Evolutionary conservation across 1,139 yeast species (phyloP).

Genomic region (Geotrichum cucujoidarum): DNA sequence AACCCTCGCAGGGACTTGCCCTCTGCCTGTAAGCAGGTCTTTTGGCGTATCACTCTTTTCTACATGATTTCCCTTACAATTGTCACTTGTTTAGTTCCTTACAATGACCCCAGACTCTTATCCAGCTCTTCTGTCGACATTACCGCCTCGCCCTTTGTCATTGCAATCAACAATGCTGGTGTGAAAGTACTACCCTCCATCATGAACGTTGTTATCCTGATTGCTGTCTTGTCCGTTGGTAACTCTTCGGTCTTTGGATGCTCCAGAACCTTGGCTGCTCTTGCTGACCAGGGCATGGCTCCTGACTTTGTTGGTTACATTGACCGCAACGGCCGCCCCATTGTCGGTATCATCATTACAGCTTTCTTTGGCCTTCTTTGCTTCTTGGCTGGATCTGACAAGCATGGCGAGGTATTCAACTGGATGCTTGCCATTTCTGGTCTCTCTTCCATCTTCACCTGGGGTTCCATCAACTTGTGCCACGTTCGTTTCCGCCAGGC

Average conservation of each 20-base stretch:
- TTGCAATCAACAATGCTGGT: conserved; percentile 56
- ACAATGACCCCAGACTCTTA: conserved; percentile 48
- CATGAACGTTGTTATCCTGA: conserved; percentile 65
- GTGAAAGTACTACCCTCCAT: conserved; percentile 60
- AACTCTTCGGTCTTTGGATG: conserved; percentile 74
- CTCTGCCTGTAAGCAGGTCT: conserved; percentile 61
- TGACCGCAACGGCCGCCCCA: conserved; percentile 70
- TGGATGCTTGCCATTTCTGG: conserved; percentile 86
- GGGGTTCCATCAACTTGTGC: conserved; percentile 73
- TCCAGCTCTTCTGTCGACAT: conserved; percentile 47
- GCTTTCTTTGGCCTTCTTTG: conserved; percentile 60
- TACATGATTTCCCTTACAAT: conserved; percentile 56
- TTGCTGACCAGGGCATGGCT: conserved; percentile 78
- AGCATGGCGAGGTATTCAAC: conserved; percentile 62
- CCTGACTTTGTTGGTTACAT: conserved; percentile 69
- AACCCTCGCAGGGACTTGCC: conserved; percentile 66
- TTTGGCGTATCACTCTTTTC: conserved; percentile 66
- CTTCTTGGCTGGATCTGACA: conserved; percentile 61
- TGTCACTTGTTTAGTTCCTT: conserved; percentile 63
- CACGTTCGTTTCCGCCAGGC: conserved; percentile 79
- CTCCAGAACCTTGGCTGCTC: conserved; percentile 74
- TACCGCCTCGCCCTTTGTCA: conserved; percentile 69
- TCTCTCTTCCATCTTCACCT: conserved; percentile 75
- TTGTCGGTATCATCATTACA: conserved; percentile 57
- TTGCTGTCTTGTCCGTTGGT: conserved; percentile 69